These are phyloP conservation scores for Xerocomellus amylosporus DNA, from an alignment of 768 basidiomycete genomes.

Conservation along the genomic window DNA sequence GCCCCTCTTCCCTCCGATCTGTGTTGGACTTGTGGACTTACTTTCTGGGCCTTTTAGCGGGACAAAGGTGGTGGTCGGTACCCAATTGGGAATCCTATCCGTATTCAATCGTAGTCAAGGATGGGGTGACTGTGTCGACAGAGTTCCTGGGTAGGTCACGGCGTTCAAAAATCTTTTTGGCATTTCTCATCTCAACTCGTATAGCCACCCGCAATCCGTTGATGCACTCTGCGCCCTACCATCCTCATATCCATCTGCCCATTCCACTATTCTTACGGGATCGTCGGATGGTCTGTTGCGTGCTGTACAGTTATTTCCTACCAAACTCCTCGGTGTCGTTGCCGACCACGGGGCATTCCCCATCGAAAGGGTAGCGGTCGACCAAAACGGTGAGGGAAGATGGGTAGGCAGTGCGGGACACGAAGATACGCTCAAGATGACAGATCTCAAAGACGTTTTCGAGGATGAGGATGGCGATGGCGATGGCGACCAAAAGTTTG, in stretches of 20 bases:
- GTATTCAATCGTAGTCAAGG: slow-evolving; percentile 86
- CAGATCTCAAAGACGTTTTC: slow-evolving; percentile 78
- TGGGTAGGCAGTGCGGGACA: slow-evolving; percentile 96
- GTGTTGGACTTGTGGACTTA: background rate
- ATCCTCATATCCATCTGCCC: slow-evolving; percentile 53
- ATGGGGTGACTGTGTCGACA: slow-evolving; percentile 90
- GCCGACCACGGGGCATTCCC: slow-evolving; percentile 92
- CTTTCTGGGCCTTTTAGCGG: slow-evolving; percentile 39
- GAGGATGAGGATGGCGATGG: slow-evolving; percentile 34
- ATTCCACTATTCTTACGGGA: slow-evolving; percentile 78
- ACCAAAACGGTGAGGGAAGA: slow-evolving; percentile 53
- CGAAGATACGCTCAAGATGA: slow-evolving; percentile 81
- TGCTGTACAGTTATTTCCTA: slow-evolving; percentile 84
- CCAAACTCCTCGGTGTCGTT: slow-evolving; percentile 85
- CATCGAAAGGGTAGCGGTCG: slow-evolving; percentile 79
- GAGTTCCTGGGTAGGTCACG: slow-evolving; percentile 70
- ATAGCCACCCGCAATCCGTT: slow-evolving; percentile 85
- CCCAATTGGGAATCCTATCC: slow-evolving; percentile 84
- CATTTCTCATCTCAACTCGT: slow-evolving; percentile 13
- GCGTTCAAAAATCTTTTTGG: background rate
- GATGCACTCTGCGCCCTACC: slow-evolving; percentile 82
- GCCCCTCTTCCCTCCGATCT: slow-evolving; percentile 16
- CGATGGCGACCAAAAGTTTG: slow-evolving; percentile 16
- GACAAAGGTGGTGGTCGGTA: slow-evolving; percentile 85
- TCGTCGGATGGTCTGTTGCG: slow-evolving; percentile 91